Base-by-base conservation (phyloP, 805 yeast genomes). In the Wickerhamiella cacticola region DNA sequence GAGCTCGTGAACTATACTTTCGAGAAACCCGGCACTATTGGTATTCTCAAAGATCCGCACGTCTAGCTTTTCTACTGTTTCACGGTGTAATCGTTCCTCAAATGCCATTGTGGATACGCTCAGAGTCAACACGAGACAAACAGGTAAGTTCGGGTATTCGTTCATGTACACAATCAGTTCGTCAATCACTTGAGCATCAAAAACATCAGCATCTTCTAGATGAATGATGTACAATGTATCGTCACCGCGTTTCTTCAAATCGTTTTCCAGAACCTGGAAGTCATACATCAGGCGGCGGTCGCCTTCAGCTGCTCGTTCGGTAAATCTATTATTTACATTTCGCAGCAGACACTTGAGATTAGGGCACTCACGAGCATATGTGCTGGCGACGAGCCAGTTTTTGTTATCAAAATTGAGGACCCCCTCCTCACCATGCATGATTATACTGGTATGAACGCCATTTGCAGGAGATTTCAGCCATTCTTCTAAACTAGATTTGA, bases 161-260 rank as follows among this genome's bases (percentile, higher is more conserved):
- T 59, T 61, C 53, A 66, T 54, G 54, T 64, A 56, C 10, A 50
- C 47, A 13, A 67, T 52, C 22, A 66, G 51, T 2, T 56, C 59
- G 1, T 63, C 38, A 4, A 67, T 45, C 1, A 67, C 50, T 1
- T 50, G 45, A 2, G 52, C 46, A 3, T 61, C 63, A 52, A 67
- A 68, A 8, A 67, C 59, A 25, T 66, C 70, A 3, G 68, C 62
- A 50, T 68, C 70, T 22, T 68, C 68, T 2, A 67, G 48, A 8
- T 63, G 62, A 19, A 67, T 46, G 33, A 62, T 48, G 12, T 50
- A 13, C n/a, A 47, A 23, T 10, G 44, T 40, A 13, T 10, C 28
- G 1, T 45, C 36, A 15, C 49, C 41, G 7, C 50, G 12, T 7
- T 46, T 26, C 13, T 38, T 33, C n/a, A 57, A 53, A 66, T 68